Percentiles rank a stretch among this genome's conserved stretches.
These are phyloP conservation scores for Aspergillus haitiensis DNA, from an alignment of 495 filamentous ascomycete species.

Conservation along the genomic window DNA sequence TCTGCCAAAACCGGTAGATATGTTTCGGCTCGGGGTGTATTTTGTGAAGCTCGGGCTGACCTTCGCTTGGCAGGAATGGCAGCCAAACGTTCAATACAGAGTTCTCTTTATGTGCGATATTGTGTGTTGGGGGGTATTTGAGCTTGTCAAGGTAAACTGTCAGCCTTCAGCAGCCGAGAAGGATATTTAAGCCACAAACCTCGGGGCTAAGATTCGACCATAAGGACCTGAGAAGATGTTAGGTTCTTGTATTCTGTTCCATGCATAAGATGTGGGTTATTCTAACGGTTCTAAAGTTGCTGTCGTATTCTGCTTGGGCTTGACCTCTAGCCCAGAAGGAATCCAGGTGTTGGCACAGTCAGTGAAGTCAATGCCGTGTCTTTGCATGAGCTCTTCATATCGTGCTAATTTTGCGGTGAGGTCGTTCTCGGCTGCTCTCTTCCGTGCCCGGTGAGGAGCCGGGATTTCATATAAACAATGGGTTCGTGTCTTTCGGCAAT, in stretches of 20 bases:
- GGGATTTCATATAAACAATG: constrained; percentile 29
- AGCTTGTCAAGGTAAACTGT: background rate
- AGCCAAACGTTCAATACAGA: background rate
- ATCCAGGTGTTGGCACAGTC: constrained; percentile 1
- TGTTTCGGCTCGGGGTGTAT: constrained; percentile 27
- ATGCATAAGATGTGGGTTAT: too few species aligned
- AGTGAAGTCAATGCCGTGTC: constrained; percentile 31
- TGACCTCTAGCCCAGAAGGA: background rate
- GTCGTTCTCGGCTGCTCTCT: constrained; percentile 23
- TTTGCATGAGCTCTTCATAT: constrained; percentile 31
- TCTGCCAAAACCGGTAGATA: constrained; percentile 45
- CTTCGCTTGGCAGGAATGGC: constrained; percentile 1
- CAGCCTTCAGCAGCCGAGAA: too few species aligned
- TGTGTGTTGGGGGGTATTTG: constrained; percentile 1
- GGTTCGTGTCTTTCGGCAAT: constrained; percentile 30
- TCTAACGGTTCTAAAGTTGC: constrained; percentile 15
- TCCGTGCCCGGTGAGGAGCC: constrained; percentile 26
- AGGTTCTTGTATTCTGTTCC: too few species aligned
- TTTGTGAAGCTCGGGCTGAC: constrained; percentile 44
- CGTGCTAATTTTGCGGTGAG: constrained; percentile 26
- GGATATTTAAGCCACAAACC: background rate
- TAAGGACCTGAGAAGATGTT: background rate
- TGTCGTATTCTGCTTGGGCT: background rate
- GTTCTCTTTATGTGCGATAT: background rate
- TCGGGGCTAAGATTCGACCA: background rate